Percentiles rank a stretch among this genome's conserved stretches.
phyloP scores from a whole-genome alignment of 176 grass and related monocot species.

The Thalia dealbata region DNA sequence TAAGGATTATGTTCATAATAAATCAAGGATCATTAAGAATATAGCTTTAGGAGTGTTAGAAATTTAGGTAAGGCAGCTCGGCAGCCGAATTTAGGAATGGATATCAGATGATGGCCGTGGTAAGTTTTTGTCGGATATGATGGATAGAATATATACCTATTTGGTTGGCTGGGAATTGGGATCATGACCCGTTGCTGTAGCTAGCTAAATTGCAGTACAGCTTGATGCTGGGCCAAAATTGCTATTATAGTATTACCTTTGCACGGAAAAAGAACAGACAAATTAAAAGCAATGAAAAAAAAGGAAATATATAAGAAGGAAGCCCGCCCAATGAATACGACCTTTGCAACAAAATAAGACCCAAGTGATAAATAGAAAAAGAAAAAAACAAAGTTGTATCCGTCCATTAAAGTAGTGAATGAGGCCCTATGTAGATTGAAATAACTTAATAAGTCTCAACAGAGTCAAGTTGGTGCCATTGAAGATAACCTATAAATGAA shows the following conservation, averaged over 20 bases:
- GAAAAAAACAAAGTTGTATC: not conserved
- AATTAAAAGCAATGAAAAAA: not conserved
- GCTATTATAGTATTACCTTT: not conserved
- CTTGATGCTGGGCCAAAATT: not conserved
- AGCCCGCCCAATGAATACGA: not conserved
- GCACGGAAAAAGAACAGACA: not conserved
- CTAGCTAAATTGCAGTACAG: not conserved
- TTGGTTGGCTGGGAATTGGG: not conserved
- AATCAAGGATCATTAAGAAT: not conserved
- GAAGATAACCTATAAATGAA: no score
- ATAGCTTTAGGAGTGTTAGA: not conserved
- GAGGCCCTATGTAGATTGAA: not conserved
- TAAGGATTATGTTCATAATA: not conserved
- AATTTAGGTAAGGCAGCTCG: not conserved
- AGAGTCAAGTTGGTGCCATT: not conserved
- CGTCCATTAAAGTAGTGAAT: not conserved
- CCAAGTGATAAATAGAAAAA: not conserved
- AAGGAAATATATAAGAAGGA: not conserved
- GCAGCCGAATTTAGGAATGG: not conserved
- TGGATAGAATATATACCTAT: not conserved
- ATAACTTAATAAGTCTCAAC: not conserved
- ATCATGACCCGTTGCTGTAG: no score
- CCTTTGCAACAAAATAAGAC: not conserved
- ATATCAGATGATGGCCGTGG: not conserved
- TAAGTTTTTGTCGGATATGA: not conserved